phyloP scores from a whole-genome alignment of 148 eudicot species.

The Nepenthes gracilis region DNA sequence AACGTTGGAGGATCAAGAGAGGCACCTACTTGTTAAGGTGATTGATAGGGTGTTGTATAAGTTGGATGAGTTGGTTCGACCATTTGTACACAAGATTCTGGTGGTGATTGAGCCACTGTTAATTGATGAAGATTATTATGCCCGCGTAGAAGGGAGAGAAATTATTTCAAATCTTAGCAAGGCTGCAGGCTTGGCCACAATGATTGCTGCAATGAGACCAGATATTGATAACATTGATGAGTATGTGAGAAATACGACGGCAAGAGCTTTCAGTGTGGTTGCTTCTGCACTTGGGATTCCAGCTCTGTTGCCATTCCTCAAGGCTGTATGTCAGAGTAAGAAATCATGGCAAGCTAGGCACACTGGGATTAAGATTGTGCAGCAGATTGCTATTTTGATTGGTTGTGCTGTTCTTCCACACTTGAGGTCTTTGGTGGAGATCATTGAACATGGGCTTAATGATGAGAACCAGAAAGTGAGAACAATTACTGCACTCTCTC shows the following conservation, averaged over 20 bases:
- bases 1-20: conserved; percentile 89
- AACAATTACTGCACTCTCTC: conserved; percentile 88
- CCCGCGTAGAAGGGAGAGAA: conserved; percentile 97
- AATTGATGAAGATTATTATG: conserved; percentile 95
- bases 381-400: conserved; percentile 91
- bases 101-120: conserved; percentile 92
- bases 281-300: conserved; percentile 99
- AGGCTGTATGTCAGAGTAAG: conserved; percentile 99
- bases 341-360: conserved; percentile 99
- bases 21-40: conserved; percentile 92
- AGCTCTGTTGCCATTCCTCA: conserved; percentile 80
- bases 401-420: conserved; percentile 98
- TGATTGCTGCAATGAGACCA: conserved; percentile 99
- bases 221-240: conserved; percentile 97
- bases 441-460: conserved; percentile 88
- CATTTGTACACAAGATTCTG: conserved; percentile 88
- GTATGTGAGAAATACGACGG: conserved; percentile 93
- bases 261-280: conserved; percentile 98
- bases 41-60: conserved; percentile 89
- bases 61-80: conserved; percentile 92
- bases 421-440: conserved; percentile 87
- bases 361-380: conserved; percentile 95
- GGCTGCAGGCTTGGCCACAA: conserved; percentile 96
- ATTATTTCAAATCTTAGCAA: conserved; percentile 94
- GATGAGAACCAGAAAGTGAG: conserved; percentile 97